Evolutionary conservation across 805 yeast genomes (phyloP).

Genomic region (Candida ficus): DNA sequence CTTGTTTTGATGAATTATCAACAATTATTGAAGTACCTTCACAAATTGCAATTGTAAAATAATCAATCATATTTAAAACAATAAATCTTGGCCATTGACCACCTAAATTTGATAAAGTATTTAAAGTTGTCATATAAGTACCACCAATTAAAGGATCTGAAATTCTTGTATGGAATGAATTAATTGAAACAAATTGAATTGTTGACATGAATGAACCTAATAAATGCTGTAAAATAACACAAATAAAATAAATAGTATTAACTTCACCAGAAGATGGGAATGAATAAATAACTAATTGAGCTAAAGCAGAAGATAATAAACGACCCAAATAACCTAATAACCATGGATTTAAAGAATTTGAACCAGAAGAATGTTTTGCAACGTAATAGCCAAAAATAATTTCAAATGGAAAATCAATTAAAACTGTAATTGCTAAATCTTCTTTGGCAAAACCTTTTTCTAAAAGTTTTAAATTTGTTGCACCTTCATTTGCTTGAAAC

Average conservation of each 20-base stretch:
- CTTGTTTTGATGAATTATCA: constrained; percentile 17
- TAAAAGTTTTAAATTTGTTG: constrained; percentile 83
- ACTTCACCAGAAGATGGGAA: constrained; percentile 59
- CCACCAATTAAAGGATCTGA: constrained; percentile 98
- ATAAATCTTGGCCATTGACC: constrained; percentile 97
- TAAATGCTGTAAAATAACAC: constrained; percentile 77
- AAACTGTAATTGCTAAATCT: constrained; percentile 85
- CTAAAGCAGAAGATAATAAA: constrained; percentile 65
- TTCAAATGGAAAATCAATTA: constrained; percentile 95
- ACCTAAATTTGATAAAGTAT: constrained; percentile 88
- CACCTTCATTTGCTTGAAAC: constrained; percentile 94
- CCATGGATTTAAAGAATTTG: constrained; percentile 83
- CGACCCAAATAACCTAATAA: constrained; percentile 81
- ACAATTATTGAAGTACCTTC: constrained; percentile 17
- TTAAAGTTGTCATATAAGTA: constrained; percentile 94
- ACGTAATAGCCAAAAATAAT: constrained; percentile 93
- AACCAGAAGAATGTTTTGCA: constrained; percentile 87
- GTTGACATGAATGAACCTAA: constrained; percentile 90
- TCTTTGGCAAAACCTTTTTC: constrained; percentile 93
- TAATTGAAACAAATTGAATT: constrained; percentile 88
- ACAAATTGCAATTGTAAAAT: constrained; percentile 66
- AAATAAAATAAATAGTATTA: constrained; percentile 50
- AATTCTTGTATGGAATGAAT: constrained; percentile 91
- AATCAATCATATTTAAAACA: constrained; percentile 74
- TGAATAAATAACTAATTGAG: constrained; percentile 63